Base-by-base conservation (phyloP, 1,284 basidiomycete genomes). In the Amylostereum chailletii region DNA sequence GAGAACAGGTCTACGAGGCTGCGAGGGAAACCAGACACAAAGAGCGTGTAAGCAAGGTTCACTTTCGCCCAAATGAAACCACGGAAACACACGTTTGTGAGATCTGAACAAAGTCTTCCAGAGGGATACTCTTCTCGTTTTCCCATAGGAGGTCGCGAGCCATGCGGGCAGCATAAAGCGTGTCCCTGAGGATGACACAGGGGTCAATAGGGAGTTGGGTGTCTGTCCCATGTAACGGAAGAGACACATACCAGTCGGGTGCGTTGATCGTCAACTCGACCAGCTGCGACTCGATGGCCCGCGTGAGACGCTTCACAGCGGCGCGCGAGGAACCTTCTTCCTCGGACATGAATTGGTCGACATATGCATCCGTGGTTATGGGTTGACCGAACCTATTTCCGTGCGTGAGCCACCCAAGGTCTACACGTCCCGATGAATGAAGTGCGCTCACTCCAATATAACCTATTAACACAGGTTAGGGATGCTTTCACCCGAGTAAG, bases 101-200 rank as follows among this genome's bases (percentile, higher is more conserved):
- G 45, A 94, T 76, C 9, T 73, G 65, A 19, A 91, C 83, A 61
- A 87, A 94, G 52, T 94, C 82, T 46, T 85, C 78, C 27, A 94
- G 75, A 44, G 82, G 74, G 49, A 96, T 79, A 39, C 79, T 75
- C 51, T 76, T 75, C 52, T 90, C 83, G 50, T 79, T 75, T 57
- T 84, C 82, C 90, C 91, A 98, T 29, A 97, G 72, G 42, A 98
- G 70, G 63, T 96, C 89, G 48, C 90, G 74, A 4, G 94, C 91
- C 83, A 94, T 92, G 50, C 87, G 79, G 8, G 90, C 90, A 33
- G 82, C 82, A 62, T 87, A 89, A 3, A 91, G 72, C 0, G 89
- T 89, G 54, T 93, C 85, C 91, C 90, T 94, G 58, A 10, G 52
- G 40, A 36, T 42, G 38, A 44, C 29, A 41, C 29, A 46, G n/a